These are phyloP conservation scores for Sporothrix schenckii DNA, from an alignment of 2,329 filamentous ascomycete species.

Conservation along the genomic window DNA sequence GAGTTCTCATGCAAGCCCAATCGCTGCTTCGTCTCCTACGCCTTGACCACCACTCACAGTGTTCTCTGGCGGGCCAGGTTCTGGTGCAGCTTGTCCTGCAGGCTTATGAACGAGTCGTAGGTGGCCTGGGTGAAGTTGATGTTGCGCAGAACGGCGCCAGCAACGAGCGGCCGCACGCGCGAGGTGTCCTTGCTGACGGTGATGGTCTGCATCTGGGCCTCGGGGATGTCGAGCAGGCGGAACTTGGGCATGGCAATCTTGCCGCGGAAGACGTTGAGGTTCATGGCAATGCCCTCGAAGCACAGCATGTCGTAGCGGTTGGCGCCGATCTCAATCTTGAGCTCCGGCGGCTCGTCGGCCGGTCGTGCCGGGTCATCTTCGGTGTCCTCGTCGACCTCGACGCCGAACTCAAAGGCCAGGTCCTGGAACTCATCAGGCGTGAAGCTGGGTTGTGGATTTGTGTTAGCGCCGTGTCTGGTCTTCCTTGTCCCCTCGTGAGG, in stretches of 20 bases:
- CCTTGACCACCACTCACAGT: conserved; percentile 47
- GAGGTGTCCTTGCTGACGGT: conserved; percentile 75
- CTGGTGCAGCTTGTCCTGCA: conserved; percentile 97
- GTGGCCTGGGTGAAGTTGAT: conserved; percentile 88
- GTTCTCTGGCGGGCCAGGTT: conserved; percentile 93
- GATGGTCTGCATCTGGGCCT: conserved; percentile 76
- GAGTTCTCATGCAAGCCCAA: no score
- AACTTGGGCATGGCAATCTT: conserved; percentile 78
- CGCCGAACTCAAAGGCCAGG: conserved; percentile 97
- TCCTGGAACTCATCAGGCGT: conserved; percentile 96
- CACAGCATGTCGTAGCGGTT: conserved; percentile 90
- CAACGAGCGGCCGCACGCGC: conserved; percentile 82
- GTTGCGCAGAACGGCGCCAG: conserved; percentile 84
- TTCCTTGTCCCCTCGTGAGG: conserved; percentile 24
- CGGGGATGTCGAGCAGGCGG: conserved; percentile 69
- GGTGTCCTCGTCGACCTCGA: conserved; percentile 96
- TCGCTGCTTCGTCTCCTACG: no score
- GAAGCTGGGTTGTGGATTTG: conserved; percentile 56
- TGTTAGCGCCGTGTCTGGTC: background rate
- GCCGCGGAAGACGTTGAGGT: conserved; percentile 92
- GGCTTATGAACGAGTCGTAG: conserved; percentile 95
- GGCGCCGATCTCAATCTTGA: conserved; percentile 97
- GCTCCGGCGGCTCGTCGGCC: conserved; percentile 82
- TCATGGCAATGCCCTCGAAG: conserved; percentile 93
- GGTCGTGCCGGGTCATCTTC: conserved; percentile 70